Conservation (phyloP, 192 early-diverging fungal genomes). For the Chytriomyces hyalinus region DNA sequence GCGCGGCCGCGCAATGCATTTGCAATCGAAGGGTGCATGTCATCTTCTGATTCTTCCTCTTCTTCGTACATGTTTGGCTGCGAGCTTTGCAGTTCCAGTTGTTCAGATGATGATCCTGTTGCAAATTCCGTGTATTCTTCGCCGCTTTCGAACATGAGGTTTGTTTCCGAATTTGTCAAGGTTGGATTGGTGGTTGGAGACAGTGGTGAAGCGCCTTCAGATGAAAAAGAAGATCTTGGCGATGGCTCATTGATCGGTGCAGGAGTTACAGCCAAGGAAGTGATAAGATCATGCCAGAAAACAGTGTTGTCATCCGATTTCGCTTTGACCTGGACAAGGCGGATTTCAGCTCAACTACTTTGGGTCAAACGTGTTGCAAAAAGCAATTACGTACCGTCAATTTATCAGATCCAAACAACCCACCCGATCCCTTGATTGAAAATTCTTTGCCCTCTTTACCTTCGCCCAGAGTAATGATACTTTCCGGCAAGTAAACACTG, state of each 20-base stretch:
- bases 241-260: constrained; percentile 28
- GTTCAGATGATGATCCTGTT: neutral
- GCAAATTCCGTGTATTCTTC: constrained; percentile 9
- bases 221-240: constrained; percentile 13
- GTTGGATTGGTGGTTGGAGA: neutral
- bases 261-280: constrained; percentile 29
- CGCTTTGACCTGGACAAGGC: constrained; percentile 20
- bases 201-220: neutral
- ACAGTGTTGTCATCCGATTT: constrained; percentile 26
- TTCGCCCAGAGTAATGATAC: constrained; percentile 47
- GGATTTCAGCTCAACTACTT: neutral
- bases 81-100: neutral
- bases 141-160: constrained; percentile 30
- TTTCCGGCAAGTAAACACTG: constrained; percentile 52
- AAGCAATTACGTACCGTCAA: constrained; percentile 45
- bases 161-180: neutral
- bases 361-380: neutral
- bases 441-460: constrained; percentile 60
- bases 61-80: constrained; percentile 9
- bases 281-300: constrained; percentile 40
- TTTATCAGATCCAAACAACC: constrained; percentile 50
- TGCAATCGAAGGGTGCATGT: constrained; percentile 29
- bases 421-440: constrained; percentile 42
- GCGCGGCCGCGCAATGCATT: constrained; percentile 26
- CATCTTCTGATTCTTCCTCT: constrained; percentile 28